A percentile compares a stretch with the other conserved stretches of the same genome.
These are phyloP conservation scores for Entonaema liquescens DNA, from an alignment of 495 filamentous ascomycete species.

Conservation along the genomic window DNA sequence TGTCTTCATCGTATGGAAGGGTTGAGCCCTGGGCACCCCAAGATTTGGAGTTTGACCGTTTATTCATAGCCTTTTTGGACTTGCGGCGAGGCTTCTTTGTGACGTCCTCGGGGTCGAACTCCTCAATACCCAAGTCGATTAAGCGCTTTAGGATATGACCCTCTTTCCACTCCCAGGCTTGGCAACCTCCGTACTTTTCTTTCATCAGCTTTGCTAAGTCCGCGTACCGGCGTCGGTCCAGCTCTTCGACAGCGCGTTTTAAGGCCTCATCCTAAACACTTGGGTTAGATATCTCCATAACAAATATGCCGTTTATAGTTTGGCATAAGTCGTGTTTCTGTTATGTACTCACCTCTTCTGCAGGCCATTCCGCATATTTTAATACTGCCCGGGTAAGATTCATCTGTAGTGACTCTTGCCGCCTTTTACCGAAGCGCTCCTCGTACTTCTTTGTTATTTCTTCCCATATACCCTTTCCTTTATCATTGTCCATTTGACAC, in stretches of 20 bases:
- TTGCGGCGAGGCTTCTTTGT: conserved; percentile 45
- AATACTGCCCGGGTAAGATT: conserved; percentile 57
- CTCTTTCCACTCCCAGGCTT: conserved; percentile 48
- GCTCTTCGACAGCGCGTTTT: conserved; percentile 35
- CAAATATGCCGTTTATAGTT: not conserved
- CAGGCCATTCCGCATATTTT: conserved; percentile 56
- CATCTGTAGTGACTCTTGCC: conserved; percentile 59
- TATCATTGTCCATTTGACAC: conserved; percentile 53
- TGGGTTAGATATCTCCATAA: conserved; percentile 24
- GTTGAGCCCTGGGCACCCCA: conserved; percentile 28
- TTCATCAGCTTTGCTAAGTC: conserved; percentile 46
- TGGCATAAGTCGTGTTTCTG: not conserved
- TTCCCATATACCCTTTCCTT: conserved; percentile 63
- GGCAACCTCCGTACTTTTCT: conserved; percentile 46
- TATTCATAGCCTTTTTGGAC: conserved; percentile 36
- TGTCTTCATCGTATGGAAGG: conserved; percentile 44
- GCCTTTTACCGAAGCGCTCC: conserved; percentile 48
- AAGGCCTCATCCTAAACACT: conserved; percentile 40
- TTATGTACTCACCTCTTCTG: conserved; percentile 51
- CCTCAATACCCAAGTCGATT: conserved; percentile 43
- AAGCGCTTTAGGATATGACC: conserved; percentile 44
- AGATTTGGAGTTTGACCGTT: conserved; percentile 28
- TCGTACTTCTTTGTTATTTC: conserved; percentile 58
- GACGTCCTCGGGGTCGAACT: conserved; percentile 43
- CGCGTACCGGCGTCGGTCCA: conserved; percentile 41